Conservation (phyloP, 352 stramenopile species). For the Phytophthora boehmeriae region DNA sequence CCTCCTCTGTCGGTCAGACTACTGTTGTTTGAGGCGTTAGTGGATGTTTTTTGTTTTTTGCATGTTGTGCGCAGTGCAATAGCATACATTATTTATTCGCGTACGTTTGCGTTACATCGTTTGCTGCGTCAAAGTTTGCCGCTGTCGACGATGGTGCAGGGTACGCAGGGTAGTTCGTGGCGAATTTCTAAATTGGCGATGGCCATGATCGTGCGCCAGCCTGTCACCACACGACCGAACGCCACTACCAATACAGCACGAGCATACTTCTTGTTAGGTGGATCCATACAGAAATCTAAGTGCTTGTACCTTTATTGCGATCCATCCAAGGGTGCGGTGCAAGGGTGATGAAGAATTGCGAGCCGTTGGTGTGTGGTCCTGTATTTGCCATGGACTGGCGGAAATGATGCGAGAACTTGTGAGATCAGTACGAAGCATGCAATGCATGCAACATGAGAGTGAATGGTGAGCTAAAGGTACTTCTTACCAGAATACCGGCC, state of each 20-base stretch:
- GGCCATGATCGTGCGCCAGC: conserved; percentile 59
- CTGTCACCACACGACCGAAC: conserved; percentile 74
- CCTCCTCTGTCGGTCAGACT: conserved; percentile 28
- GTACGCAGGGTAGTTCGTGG: conserved; percentile 56
- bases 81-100: conserved; percentile 41
- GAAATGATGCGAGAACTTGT: conserved; percentile 3
- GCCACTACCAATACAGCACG: conserved; percentile 45
- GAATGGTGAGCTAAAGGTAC: no score
- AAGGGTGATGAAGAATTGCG: conserved; percentile 99
- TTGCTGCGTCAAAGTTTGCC: conserved; percentile 42
- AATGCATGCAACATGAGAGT: background rate
- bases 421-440: conserved; percentile 1
- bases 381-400: conserved; percentile 96
- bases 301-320: conserved; percentile 59
- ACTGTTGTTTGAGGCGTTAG: conserved; percentile 25
- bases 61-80: conserved; percentile 12
- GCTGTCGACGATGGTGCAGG: conserved; percentile 75
- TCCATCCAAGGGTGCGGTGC: conserved; percentile 69
- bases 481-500: conserved; percentile 62
- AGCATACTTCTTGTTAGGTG: conserved; percentile 1
- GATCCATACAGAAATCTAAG: background rate
- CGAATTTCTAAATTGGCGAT: conserved; percentile 59
- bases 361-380: conserved; percentile 96
- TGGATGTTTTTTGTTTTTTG: background rate
- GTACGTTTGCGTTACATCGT: background rate